phyloP scores from a whole-genome alignment of 202 grass and related monocot genomes.

The Musa balbisiana region DNA sequence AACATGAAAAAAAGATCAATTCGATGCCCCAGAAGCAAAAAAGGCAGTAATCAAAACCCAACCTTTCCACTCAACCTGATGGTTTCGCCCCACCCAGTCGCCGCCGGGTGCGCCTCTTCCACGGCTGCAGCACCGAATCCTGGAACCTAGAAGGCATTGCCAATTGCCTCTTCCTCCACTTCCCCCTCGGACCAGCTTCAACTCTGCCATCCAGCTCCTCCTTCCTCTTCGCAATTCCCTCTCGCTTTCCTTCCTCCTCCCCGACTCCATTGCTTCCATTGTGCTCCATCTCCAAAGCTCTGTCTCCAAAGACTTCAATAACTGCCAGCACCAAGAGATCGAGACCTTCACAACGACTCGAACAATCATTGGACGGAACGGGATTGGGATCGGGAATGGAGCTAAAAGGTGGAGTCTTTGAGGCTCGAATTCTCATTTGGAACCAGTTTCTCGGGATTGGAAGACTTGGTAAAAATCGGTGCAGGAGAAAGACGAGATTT shows the following conservation, averaged over 20 bases:
- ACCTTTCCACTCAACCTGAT: constrained; percentile 1
- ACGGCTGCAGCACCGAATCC: constrained; percentile 23
- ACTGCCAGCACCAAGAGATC: constrained; percentile 23
- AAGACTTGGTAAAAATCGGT: constrained; percentile 4
- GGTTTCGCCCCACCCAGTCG: background rate
- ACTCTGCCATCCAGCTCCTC: constrained; percentile 8
- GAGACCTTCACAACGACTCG: constrained; percentile 14
- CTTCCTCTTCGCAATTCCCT: background rate
- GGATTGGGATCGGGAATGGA: constrained; percentile 1
- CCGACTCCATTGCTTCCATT: constrained; percentile 15
- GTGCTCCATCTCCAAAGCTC: constrained; percentile 6
- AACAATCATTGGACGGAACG: background rate
- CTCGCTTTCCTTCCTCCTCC: constrained; percentile 2
- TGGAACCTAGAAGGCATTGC: constrained; percentile 23
- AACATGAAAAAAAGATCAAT: constrained; percentile 1
- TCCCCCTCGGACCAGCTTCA: background rate
- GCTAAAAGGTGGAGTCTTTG: constrained; percentile 10
- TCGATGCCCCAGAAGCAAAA: background rate
- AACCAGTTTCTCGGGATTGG: background rate
- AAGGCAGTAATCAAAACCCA: background rate
- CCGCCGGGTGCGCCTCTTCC: constrained; percentile 6
- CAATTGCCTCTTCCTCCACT: constrained; percentile 15
- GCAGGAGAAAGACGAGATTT: background rate
- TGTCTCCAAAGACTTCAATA: constrained; percentile 20
- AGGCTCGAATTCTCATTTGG: constrained; percentile 20